These are phyloP conservation scores for Torulaspora indica DNA, from an alignment of 805 yeast genomes.

Conservation along the genomic window DNA sequence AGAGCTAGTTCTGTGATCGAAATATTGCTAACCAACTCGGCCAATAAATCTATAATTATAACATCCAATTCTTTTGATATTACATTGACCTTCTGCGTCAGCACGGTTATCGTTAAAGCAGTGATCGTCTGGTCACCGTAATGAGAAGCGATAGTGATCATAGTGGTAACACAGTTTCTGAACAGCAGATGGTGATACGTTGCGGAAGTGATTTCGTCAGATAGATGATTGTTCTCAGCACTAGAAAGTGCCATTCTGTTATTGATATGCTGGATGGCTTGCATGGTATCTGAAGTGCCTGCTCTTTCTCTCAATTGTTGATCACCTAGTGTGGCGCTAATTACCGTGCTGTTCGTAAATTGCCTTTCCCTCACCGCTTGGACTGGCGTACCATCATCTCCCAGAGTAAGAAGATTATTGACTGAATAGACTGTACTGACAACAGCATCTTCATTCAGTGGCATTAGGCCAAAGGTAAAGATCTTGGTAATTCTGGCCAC, in stretches of 20 bases:
- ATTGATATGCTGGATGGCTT: conserved; percentile 13
- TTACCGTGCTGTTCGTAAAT: conserved; percentile 26
- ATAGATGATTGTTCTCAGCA: conserved; percentile 12
- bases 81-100: conserved; percentile 65
- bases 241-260: conserved; percentile 8
- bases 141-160: conserved; percentile 57
- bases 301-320: conserved; percentile 11
- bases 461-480: conserved; percentile 62
- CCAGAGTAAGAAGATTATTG: conserved; percentile 63
- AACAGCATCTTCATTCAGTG: conserved; percentile 72
- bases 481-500: conserved; percentile 52
- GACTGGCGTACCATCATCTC: conserved; percentile 40
- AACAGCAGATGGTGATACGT: conserved; percentile 38
- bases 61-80: conserved; percentile 51
- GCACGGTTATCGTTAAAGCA: conserved; percentile 71
- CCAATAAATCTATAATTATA: conserved; percentile 55
- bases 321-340: background rate
- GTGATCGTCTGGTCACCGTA: conserved; percentile 70
- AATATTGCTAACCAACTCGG: conserved; percentile 55
- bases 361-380: conserved; percentile 36
- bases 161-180: conserved; percentile 64
- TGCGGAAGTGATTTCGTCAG: conserved; percentile 10
- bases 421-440: conserved; percentile 81
- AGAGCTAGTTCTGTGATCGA: conserved; percentile 63
- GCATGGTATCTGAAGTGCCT: conserved; percentile 19